Base-by-base conservation (phyloP, 805 yeast genomes). In the Pichia scutulata region DNA sequence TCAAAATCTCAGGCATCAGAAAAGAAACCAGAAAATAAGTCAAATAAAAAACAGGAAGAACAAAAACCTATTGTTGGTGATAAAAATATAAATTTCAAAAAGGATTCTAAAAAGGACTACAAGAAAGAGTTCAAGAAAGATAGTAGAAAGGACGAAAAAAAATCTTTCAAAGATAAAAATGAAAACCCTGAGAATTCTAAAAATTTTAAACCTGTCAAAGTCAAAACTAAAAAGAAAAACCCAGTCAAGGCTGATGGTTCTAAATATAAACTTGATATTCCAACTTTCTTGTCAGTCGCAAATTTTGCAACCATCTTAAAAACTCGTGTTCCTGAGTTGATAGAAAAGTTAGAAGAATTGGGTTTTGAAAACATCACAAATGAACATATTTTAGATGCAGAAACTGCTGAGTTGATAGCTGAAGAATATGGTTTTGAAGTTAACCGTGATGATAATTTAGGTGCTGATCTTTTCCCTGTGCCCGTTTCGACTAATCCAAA, bases 401-500 rank as follows among this genome's bases (percentile, higher is more conserved):
- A 90, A 60, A 88, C 88, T 36, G 93, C 96, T 0, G 76, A 84
- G 21, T 70, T 93, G 50, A 82, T 93, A 57, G 92, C 97, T 0
- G 95, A 87, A 62, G 98, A 93, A 60, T 86, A 80, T 58, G 93
- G 93, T 10, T 86, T 78, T 59, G 85, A 81, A 30, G 82, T 77
- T 52, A 72, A 60, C 45, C 68, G 73, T 47, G 80, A 77, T 51
- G 85, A 81, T 45, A 75, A 73, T n/a, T 70, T 74, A 6, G 82
- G 86, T 2, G 75, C 74, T 14, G 83, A 80, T 53, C 67, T 84
- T 47, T 79, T 82, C 54, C 80, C 88, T 18, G 73, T 77, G 16
- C 78, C 81, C 0, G 68, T 69, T 41, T 78, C 86, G 0, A 73
- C 69, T 2, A 74, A 74, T 26, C 61, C 64, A n/a, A 67, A 69